Conservation (phyloP, 169 alveolate genomes). For the Toxoplasma gondii region DNA sequence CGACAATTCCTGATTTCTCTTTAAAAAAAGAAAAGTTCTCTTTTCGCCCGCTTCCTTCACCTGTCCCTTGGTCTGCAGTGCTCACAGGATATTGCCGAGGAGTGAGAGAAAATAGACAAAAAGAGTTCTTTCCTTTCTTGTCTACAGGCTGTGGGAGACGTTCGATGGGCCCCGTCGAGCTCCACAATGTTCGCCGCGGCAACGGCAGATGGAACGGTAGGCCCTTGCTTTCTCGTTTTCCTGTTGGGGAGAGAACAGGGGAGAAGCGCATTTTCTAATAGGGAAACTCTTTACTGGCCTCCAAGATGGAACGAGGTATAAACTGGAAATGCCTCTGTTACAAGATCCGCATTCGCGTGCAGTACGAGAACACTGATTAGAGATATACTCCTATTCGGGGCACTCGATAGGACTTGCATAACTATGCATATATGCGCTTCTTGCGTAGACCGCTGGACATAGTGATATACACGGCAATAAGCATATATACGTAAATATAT, state of each 20-base stretch:
- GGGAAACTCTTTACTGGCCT: neutral
- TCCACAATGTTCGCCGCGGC: constrained; percentile 93
- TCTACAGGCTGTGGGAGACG: constrained; percentile 89
- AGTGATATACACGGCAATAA: no score
- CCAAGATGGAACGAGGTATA: no score
- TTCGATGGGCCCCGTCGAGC: constrained; percentile 95
- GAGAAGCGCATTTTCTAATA: no score
- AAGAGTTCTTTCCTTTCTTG: neutral
- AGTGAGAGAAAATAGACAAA: no score
- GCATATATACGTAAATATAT: neutral
- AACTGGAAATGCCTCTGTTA: no score
- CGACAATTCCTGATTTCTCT: neutral
- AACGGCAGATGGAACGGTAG: constrained; percentile 86
- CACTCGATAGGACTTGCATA: no score
- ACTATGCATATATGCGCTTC: no score
- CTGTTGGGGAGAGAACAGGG: no score
- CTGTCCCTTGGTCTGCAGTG: neutral
- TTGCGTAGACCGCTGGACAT: no score
- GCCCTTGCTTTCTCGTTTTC: neutral
- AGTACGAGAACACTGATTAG: neutral
- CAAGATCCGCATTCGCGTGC: neutral
- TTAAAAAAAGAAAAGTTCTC: neutral
- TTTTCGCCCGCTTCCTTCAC: no score
- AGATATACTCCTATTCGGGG: no score
- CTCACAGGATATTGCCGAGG: no score